Base-by-base conservation (phyloP, 768 basidiomycete genomes). In the Astraeus odoratus region DNA sequence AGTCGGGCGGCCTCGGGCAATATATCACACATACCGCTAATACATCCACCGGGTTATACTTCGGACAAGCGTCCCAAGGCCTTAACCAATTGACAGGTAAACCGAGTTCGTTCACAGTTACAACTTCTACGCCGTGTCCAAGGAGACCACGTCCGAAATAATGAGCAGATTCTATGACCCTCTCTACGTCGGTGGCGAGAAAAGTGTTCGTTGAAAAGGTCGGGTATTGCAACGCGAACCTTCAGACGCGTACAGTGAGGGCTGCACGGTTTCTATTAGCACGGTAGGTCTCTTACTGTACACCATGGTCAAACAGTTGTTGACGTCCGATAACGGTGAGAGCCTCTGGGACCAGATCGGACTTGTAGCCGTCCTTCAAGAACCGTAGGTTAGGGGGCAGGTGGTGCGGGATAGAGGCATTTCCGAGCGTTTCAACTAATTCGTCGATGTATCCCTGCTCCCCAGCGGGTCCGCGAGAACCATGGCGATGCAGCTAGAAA, bases 121-220 rank as follows among this genome's bases (percentile, higher is more conserved):
- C 48, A 42, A 70, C 55, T 42, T 63, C 54, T n/a, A 53, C 46
- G 6, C 42, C 19, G 12, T 60, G 59, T 7, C 70, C 72, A 47
- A 66, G 67, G 53, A 67, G 65, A 1, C 69, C 67, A 20, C 60
- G 48, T 35, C 57, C 59, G 51, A 72, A 72, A 57, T 69, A 73
- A 48, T 61, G 60, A 13, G 70, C 63, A 5, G 67, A 68, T 48
- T 71, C 70, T 18, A 70, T 34, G 44, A 68, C 65, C 48, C 60
- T 53, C 40, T 49, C 49, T 3, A 49, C n/a, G 1, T 42, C 31
- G 37, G 47, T 51, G 19, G 56, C 54, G 16, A 55, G 10, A 31
- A 57, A 39, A 7, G 41, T 34, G 20, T 56, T 49, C 15, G 59
- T 52, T 19, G 46, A 47, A 20, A 57, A 42, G 4, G 38, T 36